These are phyloP conservation scores for Sclerotinia spermophila DNA, from an alignment of 2,329 filamentous ascomycete species.

Conservation along the genomic window DNA sequence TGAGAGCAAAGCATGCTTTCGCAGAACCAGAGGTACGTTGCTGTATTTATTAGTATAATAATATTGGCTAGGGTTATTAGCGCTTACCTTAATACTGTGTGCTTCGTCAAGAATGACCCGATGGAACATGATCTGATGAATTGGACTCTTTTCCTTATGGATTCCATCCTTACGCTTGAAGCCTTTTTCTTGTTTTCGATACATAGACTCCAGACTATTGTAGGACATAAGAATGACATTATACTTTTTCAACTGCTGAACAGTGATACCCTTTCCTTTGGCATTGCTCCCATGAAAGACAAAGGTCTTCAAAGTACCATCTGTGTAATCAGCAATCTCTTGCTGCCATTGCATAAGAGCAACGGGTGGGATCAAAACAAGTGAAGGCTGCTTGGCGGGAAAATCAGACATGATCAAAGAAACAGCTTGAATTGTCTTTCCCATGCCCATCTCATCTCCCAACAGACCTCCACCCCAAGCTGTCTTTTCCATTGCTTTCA, in stretches of 20 bases:
- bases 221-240: constrained; percentile 98
- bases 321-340: constrained; percentile 77
- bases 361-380: constrained; percentile 89
- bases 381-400: constrained; percentile 73
- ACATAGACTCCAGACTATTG: constrained; percentile 85
- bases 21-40: constrained; percentile 85
- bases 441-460: constrained; percentile 98
- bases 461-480: constrained; percentile 85
- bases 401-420: constrained; percentile 98
- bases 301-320: constrained; percentile 84
- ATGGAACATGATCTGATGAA: constrained; percentile 85
- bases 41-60: constrained; percentile 39
- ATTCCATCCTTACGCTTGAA: constrained; percentile 76
- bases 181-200: constrained; percentile 88
- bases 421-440: constrained; percentile 97
- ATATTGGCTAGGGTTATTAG: background rate
- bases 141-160: constrained; percentile 73
- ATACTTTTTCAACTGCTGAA: constrained; percentile 73
- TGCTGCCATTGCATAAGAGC: constrained; percentile 93
- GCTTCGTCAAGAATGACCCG: constrained; percentile 92
- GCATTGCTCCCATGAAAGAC: constrained; percentile 85
- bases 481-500: constrained; percentile 82
- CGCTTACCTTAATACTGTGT: constrained; percentile 79
- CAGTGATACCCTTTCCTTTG: constrained; percentile 72
- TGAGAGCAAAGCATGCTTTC: constrained; percentile 88